Evolutionary conservation across 768 basidiomycete species (phyloP), one percentile per base, ranked within the genome.

Genomic region (Thelephora ganbajun): DNA sequence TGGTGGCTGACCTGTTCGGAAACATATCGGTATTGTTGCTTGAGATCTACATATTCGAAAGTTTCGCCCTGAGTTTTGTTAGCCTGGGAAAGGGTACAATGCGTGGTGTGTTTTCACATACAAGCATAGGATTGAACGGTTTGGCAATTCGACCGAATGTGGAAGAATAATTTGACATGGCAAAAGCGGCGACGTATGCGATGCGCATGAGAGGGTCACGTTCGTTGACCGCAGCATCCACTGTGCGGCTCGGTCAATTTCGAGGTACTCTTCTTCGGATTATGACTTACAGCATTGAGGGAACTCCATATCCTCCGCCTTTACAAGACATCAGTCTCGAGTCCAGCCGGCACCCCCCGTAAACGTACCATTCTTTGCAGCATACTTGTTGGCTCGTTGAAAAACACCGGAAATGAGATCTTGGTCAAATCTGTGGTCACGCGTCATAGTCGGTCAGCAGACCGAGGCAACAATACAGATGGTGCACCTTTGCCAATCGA

Each of bases 1-100:
- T 97, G 94, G 63, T 97, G 93, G 58, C 84, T 91, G 51, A 98
- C 94, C 72, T 98, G 93, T 59, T 99, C 94, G 1, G 89, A 91
- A 33, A 94, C 65, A 59, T 97, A 99, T 33, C 90, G 77, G 60
- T 93, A 98, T 60, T 87, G 74, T 59, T 83, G 85, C 57, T 93
- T 88, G 33, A 87, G 61, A 46, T 84, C 71, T 33, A 87, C 89
- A 58, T 96, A 93, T 63, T 98, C 93, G 55, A 94, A 98, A 2
- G 91, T 93, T 63, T 98, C 93, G 57, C 82, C 77, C 78, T 91
- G 56, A 26, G n/a, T 6, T 33, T 7, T 26, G 33, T 43, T 14
- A 14, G 30, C 5, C 12, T 13, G 16, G 23, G 41, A 23, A 18
- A 26, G 35, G 26, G 26, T 30, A 30, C 26, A 34, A 41, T 26